Evolutionary conservation across 148 eudicot genomes (phyloP).

Genomic region (Hydrangea macrophylla): DNA sequence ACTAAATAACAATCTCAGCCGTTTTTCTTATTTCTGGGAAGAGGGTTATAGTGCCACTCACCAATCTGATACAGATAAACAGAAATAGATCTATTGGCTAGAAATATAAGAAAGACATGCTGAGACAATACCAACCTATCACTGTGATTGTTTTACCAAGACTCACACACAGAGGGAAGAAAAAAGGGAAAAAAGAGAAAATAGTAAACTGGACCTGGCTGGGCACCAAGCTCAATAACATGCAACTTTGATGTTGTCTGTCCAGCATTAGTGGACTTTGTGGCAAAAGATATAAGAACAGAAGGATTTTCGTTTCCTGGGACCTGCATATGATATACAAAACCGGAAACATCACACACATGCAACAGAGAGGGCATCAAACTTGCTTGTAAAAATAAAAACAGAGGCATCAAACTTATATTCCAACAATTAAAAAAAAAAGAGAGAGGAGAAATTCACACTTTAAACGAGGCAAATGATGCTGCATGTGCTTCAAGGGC

Average conservation of each 20-base stretch:
- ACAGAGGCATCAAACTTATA: too few relatives aligned
- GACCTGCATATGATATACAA: conserved; percentile 39
- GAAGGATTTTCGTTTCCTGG: conserved; percentile 92
- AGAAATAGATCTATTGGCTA: too few relatives aligned
- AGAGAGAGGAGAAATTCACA: conserved; percentile 22
- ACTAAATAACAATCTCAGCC: too few relatives aligned
- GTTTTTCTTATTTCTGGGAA: too few relatives aligned
- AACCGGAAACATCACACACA: not conserved
- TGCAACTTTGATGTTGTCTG: conserved; percentile 84
- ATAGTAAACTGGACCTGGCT: conserved; percentile 54
- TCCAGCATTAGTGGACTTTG: conserved; percentile 88
- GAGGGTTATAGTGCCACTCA: too few relatives aligned
- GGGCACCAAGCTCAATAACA: conserved; percentile 97
- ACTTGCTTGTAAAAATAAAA: not conserved
- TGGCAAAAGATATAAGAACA: conserved; percentile 84
- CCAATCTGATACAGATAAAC: too few relatives aligned
- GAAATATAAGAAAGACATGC: too few relatives aligned
- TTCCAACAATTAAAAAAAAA: too few relatives aligned
- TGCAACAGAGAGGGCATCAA: conserved; percentile 1
- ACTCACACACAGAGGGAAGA: too few relatives aligned
- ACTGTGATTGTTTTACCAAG: too few relatives aligned
- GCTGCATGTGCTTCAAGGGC: conserved; percentile 99
- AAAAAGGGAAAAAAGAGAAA: not conserved
- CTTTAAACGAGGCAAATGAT: conserved; percentile 81
- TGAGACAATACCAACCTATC: too few relatives aligned